These are phyloP conservation scores for Starmerella floris DNA, from an alignment of 805 yeast species.

Conservation along the genomic window DNA sequence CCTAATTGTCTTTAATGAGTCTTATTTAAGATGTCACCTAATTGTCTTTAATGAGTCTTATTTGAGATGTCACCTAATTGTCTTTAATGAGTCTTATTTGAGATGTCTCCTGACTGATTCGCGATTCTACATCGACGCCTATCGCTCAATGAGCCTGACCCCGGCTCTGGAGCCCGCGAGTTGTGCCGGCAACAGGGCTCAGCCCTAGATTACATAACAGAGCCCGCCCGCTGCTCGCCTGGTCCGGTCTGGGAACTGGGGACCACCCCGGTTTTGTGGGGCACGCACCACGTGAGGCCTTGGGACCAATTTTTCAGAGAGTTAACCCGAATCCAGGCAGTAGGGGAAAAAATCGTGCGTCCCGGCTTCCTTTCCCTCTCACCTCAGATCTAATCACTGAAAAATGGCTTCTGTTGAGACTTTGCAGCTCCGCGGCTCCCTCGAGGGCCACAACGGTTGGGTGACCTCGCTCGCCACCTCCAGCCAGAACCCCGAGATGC, in stretches of 20 bases:
- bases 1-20: no score
- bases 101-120: no score
- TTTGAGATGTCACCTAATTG: no score
- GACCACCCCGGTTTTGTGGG: conserved; percentile 20
- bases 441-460: conserved; percentile 74
- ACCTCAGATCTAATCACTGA: neutral
- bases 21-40: no score
- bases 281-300: conserved; percentile 5
- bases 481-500: conserved; percentile 93
- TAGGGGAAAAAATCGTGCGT: neutral
- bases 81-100: no score
- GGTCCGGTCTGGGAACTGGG: conserved; percentile 12
- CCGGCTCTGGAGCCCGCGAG: no score
- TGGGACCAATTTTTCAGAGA: conserved; percentile 4
- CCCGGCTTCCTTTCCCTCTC: neutral
- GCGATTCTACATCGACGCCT: no score
- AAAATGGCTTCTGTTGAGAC: conserved; percentile 44
- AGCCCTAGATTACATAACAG: neutral
- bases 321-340: conserved; percentile 1
- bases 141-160: no score
- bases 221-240: neutral
- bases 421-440: conserved; percentile 98
- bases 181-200: no score
- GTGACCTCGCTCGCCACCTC: conserved; percentile 98
- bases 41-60: no score